Base-by-base conservation (phyloP, 805 yeast species). In the Monosporozyma unispora region DNA sequence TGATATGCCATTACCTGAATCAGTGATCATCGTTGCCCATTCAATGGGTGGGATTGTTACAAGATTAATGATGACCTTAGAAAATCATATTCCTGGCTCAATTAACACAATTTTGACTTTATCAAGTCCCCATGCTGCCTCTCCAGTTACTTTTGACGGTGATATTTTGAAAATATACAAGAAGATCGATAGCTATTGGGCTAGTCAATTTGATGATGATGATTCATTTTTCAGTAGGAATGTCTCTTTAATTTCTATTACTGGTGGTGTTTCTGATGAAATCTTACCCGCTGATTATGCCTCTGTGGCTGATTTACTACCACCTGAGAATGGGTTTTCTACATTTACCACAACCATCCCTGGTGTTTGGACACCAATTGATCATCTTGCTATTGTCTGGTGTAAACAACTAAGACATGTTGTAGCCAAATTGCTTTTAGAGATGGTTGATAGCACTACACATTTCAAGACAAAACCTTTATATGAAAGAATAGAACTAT, bases 11-110 rank as follows among this genome's bases (percentile, higher is more conserved):
- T 45, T 29, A 12, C 93, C 93, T 0, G 63, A 66, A 25, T 84
- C 96, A 0, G 95, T 91, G 1, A 78, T 91, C 0, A 62, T 91
- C 0, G 55, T 91, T 0, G 96, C 88, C 2, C 99, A 91, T 69
- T 91, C 98, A 0, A 91, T 91, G 99, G 99, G 99, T 40, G 99
- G 99, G 2, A 78, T 91, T 16, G 98, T 93, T 1, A 85, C 96
- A 3, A 74, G 98, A 51, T 82, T 87, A 0, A 79, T 90, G 79
- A 74, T 87, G 6, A 81, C 95, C 0, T 67, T 91, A 48, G 84
- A 88, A 1, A 90, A 88, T 60, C 90, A 87, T 62, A 58, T 72
- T 1, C 76, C 76, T 3, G 78, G 75, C 21, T 84, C 96, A 1
- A 80, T 93, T 19, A 89, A 87, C 60, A 83, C 96, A 0, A 83